Percentiles rank a stretch among this genome's conserved stretches.
These are phyloP conservation scores for Durio zibethinus DNA, from an alignment of 345 rosid genomes.

Conservation along the genomic window DNA sequence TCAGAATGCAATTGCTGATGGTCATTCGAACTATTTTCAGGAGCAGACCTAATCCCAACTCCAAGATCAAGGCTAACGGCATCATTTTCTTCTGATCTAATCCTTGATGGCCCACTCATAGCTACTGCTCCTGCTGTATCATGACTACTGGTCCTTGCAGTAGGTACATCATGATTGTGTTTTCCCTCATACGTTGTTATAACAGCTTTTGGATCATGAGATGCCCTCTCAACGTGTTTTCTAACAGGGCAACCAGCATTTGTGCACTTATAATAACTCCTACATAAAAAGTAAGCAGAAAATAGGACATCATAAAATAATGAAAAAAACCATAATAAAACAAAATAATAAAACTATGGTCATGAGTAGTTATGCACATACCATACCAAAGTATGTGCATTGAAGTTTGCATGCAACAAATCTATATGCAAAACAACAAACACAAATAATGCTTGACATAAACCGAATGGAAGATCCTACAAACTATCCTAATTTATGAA, in stretches of 20 bases:
- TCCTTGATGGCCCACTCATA: conserved; percentile 42
- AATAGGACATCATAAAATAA: not conserved
- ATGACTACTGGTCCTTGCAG: conserved; percentile 64
- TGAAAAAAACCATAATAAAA: not conserved
- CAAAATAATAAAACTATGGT: too few relatives aligned
- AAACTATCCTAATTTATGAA: not conserved
- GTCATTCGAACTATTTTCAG: conserved; percentile 44
- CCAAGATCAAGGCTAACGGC: conserved; percentile 93
- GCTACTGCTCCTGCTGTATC: conserved; percentile 52
- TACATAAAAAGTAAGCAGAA: conserved; percentile 27
- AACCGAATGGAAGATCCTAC: not conserved
- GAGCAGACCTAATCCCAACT: conserved; percentile 69
- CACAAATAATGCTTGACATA: not conserved
- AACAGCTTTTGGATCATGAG: conserved; percentile 96
- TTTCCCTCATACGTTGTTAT: conserved; percentile 98
- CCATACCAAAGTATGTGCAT: not conserved
- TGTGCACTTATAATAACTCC: conserved; percentile 99
- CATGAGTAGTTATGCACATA: not conserved
- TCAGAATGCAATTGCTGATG: conserved; percentile 45
- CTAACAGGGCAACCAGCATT: conserved; percentile 91
- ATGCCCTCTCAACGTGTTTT: conserved; percentile 98
- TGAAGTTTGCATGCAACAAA: not conserved
- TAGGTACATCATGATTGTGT: conserved; percentile 92
- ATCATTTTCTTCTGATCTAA: conserved; percentile 49
- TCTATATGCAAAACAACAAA: conserved; percentile 1